phyloP scores from a whole-genome alignment of 257 asterid species.

The Salvia rosmarinus region DNA sequence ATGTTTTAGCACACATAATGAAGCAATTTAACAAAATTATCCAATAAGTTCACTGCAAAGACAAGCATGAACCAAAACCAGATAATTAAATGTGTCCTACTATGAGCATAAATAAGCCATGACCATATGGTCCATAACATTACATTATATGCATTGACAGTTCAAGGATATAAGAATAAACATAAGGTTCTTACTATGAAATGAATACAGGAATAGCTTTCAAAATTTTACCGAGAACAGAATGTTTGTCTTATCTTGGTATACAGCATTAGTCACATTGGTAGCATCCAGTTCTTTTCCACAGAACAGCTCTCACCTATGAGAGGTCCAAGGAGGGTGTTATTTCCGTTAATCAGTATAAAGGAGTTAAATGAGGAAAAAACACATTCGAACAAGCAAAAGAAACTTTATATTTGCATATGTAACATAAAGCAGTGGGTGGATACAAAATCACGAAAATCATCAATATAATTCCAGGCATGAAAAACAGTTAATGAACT shows the following conservation, averaged over 20 bases:
- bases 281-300: conserved; percentile 85
- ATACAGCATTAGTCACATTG: conserved; percentile 82
- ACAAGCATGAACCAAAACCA: conserved; percentile 10
- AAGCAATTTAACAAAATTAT: conserved; percentile 15
- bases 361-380: conserved; percentile 9
- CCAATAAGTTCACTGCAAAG: conserved; percentile 2
- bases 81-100: neutral
- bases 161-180: conserved; percentile 22
- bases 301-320: conserved; percentile 98
- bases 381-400: neutral
- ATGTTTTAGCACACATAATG: neutral
- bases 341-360: conserved; percentile 29
- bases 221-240: conserved; percentile 84
- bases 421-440: neutral
- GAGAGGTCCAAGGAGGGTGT: conserved; percentile 40
- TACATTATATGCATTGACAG: conserved; percentile 25
- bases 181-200: conserved; percentile 24
- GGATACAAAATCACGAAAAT: conserved; percentile 18
- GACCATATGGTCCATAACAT: neutral
- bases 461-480: neutral
- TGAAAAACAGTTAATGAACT: neutral
- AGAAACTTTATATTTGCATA: neutral
- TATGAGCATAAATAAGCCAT: conserved; percentile 24
- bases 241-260: conserved; percentile 96
- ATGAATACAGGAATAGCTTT: conserved; percentile 35